Evolutionary conservation across 345 rosid species (phyloP), one percentile per base, ranked within the genome.

Genomic region (Camelina neglecta): DNA sequence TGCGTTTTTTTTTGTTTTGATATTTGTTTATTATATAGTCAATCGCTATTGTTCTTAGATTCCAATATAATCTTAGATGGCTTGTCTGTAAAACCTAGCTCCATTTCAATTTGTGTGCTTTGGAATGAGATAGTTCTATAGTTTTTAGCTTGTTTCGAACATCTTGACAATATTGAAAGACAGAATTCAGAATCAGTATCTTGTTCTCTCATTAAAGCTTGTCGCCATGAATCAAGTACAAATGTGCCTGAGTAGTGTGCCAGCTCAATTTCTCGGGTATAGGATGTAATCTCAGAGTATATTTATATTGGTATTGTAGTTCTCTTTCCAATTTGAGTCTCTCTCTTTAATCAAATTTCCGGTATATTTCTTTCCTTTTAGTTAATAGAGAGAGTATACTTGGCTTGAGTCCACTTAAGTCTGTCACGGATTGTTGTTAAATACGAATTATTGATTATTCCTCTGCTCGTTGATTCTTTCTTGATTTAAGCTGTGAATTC

Each of bases 1-100:
- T 92, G 64, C 15, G 58, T 73, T 59, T 11, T n/a, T n/a, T 15
- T 2, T 4, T 23, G 29, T 24, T 24, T 11, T 11, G 12, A 33
- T 18, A 18, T 29, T 8, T 7, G 26, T 58, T 20, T 59, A 0
- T 2, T 26, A 26, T 26, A 26, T 26, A 29, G 9, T 47, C 58
- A 12, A n/a, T 42, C 11, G 15, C 12, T 44, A 3, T 72, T 16
- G 11, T 39, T 55, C 35, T 53, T 60, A 10, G 0, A 4, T 12
- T 8, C 8, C 24, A 6, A n/a, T 24, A 60, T 12, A 21, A 20
- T 44, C 21, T 60, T 5, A 13, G 4, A 50, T 33, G 35, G 20
- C 44, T 60, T 7, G 48, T 8, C 56, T 49, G 33, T 62, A 11
- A 4, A 44, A 10, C 44, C 8, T 16, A 24, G 16, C 72, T 33